Evolutionary conservation across 2,329 filamentous ascomycete species (phyloP).

Genomic region (Beauveria varroae): DNA sequence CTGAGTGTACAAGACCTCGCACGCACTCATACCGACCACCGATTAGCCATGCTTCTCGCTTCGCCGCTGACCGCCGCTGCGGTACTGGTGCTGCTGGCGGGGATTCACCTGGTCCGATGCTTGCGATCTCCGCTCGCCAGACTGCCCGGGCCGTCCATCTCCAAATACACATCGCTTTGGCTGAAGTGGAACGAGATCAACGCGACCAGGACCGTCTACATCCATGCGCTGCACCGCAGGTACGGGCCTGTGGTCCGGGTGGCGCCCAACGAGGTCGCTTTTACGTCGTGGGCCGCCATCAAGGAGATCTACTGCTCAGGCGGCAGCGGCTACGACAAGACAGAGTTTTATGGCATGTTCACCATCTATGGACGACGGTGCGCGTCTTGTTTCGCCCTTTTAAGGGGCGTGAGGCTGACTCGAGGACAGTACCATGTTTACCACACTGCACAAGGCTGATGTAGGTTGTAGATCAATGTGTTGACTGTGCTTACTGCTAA

Average conservation of each 20-base stretch:
- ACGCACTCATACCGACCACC: neutral
- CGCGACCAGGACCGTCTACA: constrained; percentile 43
- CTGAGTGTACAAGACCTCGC: neutral
- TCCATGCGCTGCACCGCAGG: constrained; percentile 45
- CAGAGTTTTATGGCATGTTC: constrained; percentile 56
- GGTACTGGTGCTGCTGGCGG: constrained; percentile 18
- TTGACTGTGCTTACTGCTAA: neutral
- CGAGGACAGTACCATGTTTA: constrained; percentile 48
- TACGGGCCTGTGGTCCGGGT: constrained; percentile 53
- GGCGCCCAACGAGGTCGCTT: constrained; percentile 51
- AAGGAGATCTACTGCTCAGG: constrained; percentile 57
- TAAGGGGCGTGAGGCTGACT: constrained; percentile 8
- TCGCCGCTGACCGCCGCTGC: constrained; percentile 22
- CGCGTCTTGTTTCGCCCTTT: constrained; percentile 11
- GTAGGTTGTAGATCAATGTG: constrained; percentile 25
- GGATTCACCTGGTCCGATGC: constrained; percentile 19
- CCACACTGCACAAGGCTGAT: constrained; percentile 45
- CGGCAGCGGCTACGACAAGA: constrained; percentile 59
- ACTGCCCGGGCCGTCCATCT: constrained; percentile 41
- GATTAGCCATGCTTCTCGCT: constrained; percentile 14
- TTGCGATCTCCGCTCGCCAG: constrained; percentile 27
- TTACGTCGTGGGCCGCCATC: constrained; percentile 46
- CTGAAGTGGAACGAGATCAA: constrained; percentile 51
- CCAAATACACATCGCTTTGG: constrained; percentile 41
- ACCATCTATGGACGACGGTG: constrained; percentile 49